phyloP scores from a whole-genome alignment of 495 filamentous ascomycete species.

The Lasiosphaeria hispida region DNA sequence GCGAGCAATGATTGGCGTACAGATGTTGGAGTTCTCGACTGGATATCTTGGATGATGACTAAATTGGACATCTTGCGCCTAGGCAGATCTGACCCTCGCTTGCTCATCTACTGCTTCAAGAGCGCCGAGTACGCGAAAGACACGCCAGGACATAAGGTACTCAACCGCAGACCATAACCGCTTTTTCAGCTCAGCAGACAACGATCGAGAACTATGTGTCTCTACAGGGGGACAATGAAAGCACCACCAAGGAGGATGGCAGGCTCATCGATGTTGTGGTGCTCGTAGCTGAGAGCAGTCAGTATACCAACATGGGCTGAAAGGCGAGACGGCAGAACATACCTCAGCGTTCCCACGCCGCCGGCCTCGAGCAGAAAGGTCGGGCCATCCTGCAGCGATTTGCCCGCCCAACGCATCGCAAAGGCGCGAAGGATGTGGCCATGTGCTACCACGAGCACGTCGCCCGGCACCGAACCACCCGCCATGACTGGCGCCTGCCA shows the following conservation, averaged over 20 bases:
- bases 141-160: no score
- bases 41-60: no score
- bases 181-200: no score
- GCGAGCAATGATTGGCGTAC: no score
- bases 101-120: no score
- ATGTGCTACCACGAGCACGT: conserved; percentile 69
- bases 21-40: no score
- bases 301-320: not conserved
- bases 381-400: conserved; percentile 63
- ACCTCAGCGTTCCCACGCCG: conserved; percentile 79
- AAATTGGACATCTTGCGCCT: no score
- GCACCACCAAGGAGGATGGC: conserved; percentile 66
- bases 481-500: conserved; percentile 54
- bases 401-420: conserved; percentile 80
- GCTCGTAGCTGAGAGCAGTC: conserved; percentile 53
- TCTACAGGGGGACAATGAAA: conserved; percentile 48
- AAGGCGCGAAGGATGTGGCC: conserved; percentile 88
- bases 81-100: no score
- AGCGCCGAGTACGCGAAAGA: no score
- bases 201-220: no score
- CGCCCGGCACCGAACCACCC: conserved; percentile 38
- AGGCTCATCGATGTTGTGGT: conserved; percentile 64
- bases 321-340: not conserved
- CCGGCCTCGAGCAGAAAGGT: conserved; percentile 76
- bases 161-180: no score